Evolutionary conservation across 106 monocot genomes (phyloP).

Genomic region (Posidonia australis): DNA sequence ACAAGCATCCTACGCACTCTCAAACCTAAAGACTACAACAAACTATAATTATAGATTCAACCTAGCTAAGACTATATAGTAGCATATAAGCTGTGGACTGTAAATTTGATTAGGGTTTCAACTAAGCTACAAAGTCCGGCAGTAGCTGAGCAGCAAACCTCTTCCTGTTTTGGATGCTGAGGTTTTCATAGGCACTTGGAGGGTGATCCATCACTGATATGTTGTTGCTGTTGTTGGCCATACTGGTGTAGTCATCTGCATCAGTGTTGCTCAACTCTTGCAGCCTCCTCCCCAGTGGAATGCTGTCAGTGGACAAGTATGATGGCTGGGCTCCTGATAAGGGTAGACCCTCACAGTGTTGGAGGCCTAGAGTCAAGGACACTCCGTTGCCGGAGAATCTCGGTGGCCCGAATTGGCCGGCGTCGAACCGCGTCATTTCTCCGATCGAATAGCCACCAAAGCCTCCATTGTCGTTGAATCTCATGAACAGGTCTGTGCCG

Average conservation of each 20-base stretch:
- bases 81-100: too few species aligned
- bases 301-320: conserved; percentile 23
- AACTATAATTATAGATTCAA: too few species aligned
- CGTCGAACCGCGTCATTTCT: conserved; percentile 38
- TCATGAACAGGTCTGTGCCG: conserved; percentile 40
- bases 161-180: conserved; percentile 63
- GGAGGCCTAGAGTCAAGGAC: conserved; percentile 64
- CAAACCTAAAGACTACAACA: too few species aligned
- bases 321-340: conserved; percentile 32
- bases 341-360: conserved; percentile 35
- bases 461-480: conserved; percentile 27
- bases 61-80: too few species aligned
- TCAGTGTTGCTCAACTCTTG: conserved; percentile 12
- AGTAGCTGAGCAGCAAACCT: conserved; percentile 55
- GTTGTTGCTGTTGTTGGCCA: conserved; percentile 10
- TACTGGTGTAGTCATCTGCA: conserved; percentile 16
- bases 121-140: conserved; percentile 47
- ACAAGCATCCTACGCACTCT: too few species aligned
- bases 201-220: conserved; percentile 13
- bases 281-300: conserved; percentile 29
- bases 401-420: conserved; percentile 27
- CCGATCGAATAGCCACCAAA: conserved; percentile 27
- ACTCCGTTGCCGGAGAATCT: conserved; percentile 40
- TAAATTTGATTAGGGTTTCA: too few species aligned
- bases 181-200: conserved; percentile 40